Evolutionary conservation across 306 rosid genomes (phyloP).

Genomic region (Castanea mollissima): DNA sequence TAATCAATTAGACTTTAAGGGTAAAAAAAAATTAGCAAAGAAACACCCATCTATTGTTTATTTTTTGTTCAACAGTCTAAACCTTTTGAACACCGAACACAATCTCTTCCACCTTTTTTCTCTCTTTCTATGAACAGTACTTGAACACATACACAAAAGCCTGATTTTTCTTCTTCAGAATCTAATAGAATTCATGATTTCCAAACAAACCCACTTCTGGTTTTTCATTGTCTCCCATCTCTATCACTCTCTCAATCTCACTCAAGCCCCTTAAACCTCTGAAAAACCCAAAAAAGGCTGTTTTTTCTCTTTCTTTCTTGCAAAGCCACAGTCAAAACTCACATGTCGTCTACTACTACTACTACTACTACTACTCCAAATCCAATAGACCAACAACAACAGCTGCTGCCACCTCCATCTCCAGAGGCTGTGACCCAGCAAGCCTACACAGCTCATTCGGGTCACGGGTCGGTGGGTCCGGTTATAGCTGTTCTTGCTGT

Average conservation of each 20-base stretch:
- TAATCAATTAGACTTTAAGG: background rate
- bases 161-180: background rate
- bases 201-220: background rate
- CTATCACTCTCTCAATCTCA: background rate
- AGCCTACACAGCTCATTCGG: constrained; percentile 50
- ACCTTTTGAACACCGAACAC: background rate
- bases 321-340: constrained; percentile 5
- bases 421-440: constrained; percentile 43
- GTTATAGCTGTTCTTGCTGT: constrained; percentile 72
- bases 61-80: background rate
- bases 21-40: background rate
- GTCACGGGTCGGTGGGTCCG: constrained; percentile 74
- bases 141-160: background rate
- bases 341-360: constrained; percentile 38
- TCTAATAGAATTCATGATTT: background rate
- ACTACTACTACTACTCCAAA: too few species aligned
- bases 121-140: background rate
- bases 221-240: background rate
- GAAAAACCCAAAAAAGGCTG: background rate
- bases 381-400: constrained; percentile 24
- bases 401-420: constrained; percentile 31
- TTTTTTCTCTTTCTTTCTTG: too few species aligned
- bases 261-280: constrained; percentile 10
- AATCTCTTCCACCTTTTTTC: background rate
- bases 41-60: background rate